phyloP scores from a whole-genome alignment of 1,284 basidiomycete species.

The Trichosporon sp. region DNA sequence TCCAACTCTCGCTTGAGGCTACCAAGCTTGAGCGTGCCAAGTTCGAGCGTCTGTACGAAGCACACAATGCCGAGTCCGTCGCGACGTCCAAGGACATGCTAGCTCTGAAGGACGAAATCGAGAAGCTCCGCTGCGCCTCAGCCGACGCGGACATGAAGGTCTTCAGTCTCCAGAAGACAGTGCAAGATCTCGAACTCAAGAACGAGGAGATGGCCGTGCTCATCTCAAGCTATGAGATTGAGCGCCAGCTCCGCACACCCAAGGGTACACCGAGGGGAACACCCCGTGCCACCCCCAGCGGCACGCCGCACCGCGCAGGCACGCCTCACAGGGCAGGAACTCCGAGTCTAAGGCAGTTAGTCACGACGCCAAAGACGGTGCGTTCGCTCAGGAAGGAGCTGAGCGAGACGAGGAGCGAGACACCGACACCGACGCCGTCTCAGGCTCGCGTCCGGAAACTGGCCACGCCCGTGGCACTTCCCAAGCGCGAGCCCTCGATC shows the following conservation, averaged over 20 bases:
- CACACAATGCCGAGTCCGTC: background rate
- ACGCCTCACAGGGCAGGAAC: background rate
- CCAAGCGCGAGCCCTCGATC: background rate
- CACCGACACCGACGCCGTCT: conserved; percentile 5
- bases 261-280: background rate
- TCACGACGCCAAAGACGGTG: background rate
- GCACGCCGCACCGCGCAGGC: background rate
- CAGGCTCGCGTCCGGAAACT: background rate
- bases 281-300: background rate
- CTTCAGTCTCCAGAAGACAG: background rate
- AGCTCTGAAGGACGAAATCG: background rate
- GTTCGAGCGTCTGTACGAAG: conserved; percentile 5
- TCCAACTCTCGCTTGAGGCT: conserved; percentile 32
- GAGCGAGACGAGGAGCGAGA: background rate
- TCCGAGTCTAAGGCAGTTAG: background rate
- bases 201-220: conserved; percentile 3
- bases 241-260: conserved; percentile 18
- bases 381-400: no score
- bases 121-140: background rate
- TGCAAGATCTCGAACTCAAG: conserved; percentile 10
- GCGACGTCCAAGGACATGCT: background rate
- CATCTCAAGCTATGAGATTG: conserved; percentile 24
- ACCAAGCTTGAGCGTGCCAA: conserved; percentile 11
- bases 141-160: background rate
- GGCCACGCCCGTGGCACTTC: background rate